Evolutionary conservation across 805 yeast species (phyloP).

Genomic region (Saturnispora sekii): DNA sequence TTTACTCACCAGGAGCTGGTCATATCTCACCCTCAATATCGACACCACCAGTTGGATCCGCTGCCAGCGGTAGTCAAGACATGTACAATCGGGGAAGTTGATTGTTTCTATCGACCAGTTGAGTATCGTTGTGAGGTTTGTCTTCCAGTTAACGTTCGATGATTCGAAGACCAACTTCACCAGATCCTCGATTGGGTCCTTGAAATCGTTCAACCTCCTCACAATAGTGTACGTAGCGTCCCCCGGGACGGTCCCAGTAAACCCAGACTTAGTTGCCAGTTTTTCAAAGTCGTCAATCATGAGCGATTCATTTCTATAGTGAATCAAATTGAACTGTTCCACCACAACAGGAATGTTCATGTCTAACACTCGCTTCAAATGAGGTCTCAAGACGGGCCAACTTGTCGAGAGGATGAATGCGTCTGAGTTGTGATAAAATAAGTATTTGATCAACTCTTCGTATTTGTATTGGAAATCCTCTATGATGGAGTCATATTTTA

Average conservation of each 20-base stretch:
- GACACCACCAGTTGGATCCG: slow-evolving; percentile 21
- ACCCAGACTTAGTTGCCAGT: background rate
- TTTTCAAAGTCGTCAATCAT: slow-evolving; percentile 36
- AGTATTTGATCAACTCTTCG: slow-evolving; percentile 25
- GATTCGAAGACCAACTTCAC: slow-evolving; percentile 19
- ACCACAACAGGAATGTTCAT: slow-evolving; percentile 23
- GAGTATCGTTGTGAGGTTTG: slow-evolving; percentile 16
- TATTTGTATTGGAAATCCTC: slow-evolving; percentile 19
- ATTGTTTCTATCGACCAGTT: slow-evolving; percentile 25
- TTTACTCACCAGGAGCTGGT: slow-evolving; percentile 16
- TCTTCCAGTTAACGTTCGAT: slow-evolving; percentile 18
- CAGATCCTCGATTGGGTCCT: slow-evolving; percentile 14
- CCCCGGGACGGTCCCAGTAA: background rate
- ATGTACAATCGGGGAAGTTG: slow-evolving; percentile 10
- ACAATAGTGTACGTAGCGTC: slow-evolving; percentile 17
- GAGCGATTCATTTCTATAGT: slow-evolving; percentile 62
- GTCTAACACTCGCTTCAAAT: slow-evolving; percentile 34
- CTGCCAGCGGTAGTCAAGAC: slow-evolving; percentile 8
- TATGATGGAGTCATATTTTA: slow-evolving; percentile 14
- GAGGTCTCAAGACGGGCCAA: slow-evolving; percentile 47
- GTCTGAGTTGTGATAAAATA: slow-evolving; percentile 44
- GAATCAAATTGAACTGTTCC: slow-evolving; percentile 49
- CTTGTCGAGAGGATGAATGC: slow-evolving; percentile 53
- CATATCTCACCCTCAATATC: slow-evolving; percentile 18
- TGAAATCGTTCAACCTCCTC: slow-evolving; percentile 22